Percentiles rank a stretch among this genome's conserved stretches.
Evolutionary conservation across 768 basidiomycete genomes (phyloP).

Genomic region (Lactarius sp.): DNA sequence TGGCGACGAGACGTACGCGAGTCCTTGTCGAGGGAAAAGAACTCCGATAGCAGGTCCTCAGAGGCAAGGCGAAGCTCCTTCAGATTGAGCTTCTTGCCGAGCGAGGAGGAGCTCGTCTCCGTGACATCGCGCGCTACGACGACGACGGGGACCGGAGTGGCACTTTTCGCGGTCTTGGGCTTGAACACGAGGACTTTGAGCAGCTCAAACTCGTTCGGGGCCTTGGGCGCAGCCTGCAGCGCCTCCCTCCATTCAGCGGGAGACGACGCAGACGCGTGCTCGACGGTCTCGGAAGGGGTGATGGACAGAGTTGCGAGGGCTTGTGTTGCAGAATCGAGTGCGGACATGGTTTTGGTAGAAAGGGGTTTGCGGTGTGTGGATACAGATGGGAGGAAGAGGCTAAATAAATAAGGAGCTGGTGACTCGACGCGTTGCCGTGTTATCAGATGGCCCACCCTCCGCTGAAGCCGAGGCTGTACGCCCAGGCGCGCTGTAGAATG

Average conservation of each 20-base stretch:
- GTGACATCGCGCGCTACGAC: slow-evolving; percentile 81
- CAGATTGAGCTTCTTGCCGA: slow-evolving; percentile 75
- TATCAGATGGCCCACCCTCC: slow-evolving; percentile 25
- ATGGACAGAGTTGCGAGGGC: slow-evolving; percentile 54
- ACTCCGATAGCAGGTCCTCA: slow-evolving; percentile 80
- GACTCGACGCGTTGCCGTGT: slow-evolving; percentile 25
- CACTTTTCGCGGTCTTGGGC: slow-evolving; percentile 91
- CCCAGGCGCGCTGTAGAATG: slow-evolving; percentile 9
- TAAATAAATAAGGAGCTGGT: slow-evolving; percentile 11
- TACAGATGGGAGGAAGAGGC: not conserved
- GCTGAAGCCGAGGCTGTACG: not conserved
- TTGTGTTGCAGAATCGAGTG: slow-evolving; percentile 33
- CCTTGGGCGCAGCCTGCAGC: slow-evolving; percentile 47
- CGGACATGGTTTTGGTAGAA: slow-evolving; percentile 33
- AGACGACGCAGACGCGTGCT: slow-evolving; percentile 60
- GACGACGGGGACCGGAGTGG: slow-evolving; percentile 77
- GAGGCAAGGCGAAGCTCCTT: slow-evolving; percentile 86
- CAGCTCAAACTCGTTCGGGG: slow-evolving; percentile 61
- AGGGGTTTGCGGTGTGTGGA: not conserved
- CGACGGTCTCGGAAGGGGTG: slow-evolving; percentile 45
- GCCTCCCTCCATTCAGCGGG: slow-evolving; percentile 75
- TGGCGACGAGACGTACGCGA: slow-evolving; percentile 52
- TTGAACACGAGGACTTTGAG: slow-evolving; percentile 93
- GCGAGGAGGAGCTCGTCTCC: slow-evolving; percentile 71
- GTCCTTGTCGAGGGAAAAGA: slow-evolving; percentile 81